A percentile compares a stretch with the other conserved stretches of the same genome.
Evolutionary conservation across 164 flowering plant species (phyloP).

Genomic region (Magnolia officinalis): DNA sequence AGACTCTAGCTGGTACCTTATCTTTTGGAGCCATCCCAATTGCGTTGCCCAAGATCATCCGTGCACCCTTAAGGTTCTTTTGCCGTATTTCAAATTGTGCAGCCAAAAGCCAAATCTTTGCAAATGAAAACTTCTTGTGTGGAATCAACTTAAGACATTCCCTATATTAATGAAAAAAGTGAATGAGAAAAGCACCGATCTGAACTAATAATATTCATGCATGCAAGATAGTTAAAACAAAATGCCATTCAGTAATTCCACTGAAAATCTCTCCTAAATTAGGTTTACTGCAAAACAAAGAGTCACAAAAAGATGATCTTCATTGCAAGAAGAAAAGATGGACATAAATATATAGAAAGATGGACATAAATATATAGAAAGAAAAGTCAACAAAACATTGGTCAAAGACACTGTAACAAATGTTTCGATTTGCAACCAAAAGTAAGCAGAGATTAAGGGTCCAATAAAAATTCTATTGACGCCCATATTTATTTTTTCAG

Average conservation of each 20-base stretch:
- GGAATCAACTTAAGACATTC: conserved; percentile 81
- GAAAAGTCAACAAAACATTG: too few species aligned
- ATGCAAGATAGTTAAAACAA: neutral
- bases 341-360: too few species aligned
- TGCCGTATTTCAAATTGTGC: conserved; percentile 96
- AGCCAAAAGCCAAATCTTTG: conserved; percentile 88
- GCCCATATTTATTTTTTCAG: too few species aligned
- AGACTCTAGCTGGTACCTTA: conserved; percentile 47
- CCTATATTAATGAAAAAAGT: conserved; percentile 29
- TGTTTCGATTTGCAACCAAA: too few species aligned
- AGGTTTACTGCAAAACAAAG: neutral
- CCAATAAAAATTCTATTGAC: too few species aligned
- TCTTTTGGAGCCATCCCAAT: conserved; percentile 95
- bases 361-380: too few species aligned
- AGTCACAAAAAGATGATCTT: neutral
- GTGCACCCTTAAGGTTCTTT: conserved; percentile 67
- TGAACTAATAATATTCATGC: neutral
- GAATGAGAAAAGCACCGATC: conserved; percentile 1
- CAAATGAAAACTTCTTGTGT: conserved; percentile 82
- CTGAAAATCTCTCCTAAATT: neutral
- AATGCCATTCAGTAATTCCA: neutral
- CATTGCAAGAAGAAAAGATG: too few species aligned
- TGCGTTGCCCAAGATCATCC: conserved; percentile 75
- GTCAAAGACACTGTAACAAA: too few species aligned
- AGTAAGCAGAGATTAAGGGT: too few species aligned